phyloP scores from a whole-genome alignment of 1,139 yeast genomes.

The Diutina neorugosa region DNA sequence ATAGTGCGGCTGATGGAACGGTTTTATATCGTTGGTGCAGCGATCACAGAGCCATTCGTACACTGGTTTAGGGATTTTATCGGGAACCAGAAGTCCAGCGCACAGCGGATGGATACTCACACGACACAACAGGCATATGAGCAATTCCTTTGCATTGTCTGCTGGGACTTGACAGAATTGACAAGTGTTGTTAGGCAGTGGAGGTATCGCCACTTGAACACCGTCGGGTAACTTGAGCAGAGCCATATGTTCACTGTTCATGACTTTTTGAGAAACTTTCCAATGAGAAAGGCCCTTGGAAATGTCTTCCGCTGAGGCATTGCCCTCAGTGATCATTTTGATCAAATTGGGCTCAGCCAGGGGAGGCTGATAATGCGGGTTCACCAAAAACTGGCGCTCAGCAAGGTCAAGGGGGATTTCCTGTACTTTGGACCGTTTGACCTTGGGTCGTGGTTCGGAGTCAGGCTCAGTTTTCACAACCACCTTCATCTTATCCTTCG shows the following conservation, averaged over 20 bases:
- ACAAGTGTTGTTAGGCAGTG: not conserved
- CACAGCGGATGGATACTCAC: conserved; percentile 61
- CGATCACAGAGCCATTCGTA: conserved; percentile 73
- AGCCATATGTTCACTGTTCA: not conserved
- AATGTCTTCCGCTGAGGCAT: conserved; percentile 4
- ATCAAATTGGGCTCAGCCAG: not conserved
- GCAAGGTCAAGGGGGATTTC: conserved; percentile 6
- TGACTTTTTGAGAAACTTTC: conserved; percentile 5
- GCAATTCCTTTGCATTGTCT: conserved; percentile 16
- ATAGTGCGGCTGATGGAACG: conserved; percentile 45
- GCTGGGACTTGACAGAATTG: not conserved
- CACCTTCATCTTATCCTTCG: not conserved
- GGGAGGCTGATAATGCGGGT: conserved; percentile 13
- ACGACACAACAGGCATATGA: conserved; percentile 61
- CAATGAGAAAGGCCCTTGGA: conserved; percentile 10
- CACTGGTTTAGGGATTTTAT: conserved; percentile 13
- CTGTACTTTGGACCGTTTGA: conserved; percentile 4
- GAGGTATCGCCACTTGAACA: not conserved
- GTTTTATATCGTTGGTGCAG: conserved; percentile 61
- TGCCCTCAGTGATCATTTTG: not conserved
- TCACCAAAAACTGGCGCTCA: conserved; percentile 9
- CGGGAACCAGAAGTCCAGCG: conserved; percentile 38
- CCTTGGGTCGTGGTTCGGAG: conserved; percentile 4
- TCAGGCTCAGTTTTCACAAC: conserved; percentile 4
- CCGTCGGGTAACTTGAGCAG: not conserved